phyloP scores from a whole-genome alignment of 225 moss, liverwort and hornwort genomes.

The Anthoceros angustus region DNA sequence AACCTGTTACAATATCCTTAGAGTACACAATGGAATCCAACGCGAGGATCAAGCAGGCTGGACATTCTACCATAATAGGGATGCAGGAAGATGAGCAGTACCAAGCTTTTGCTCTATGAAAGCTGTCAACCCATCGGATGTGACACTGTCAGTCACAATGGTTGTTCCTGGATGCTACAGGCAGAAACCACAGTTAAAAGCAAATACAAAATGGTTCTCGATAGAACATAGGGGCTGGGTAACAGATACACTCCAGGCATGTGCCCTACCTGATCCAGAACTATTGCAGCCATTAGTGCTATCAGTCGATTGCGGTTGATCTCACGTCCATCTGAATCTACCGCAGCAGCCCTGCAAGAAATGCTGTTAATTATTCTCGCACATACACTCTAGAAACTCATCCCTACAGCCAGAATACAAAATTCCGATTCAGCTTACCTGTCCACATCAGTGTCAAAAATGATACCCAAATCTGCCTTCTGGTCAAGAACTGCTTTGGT shows the following conservation, averaged over 20 bases:
- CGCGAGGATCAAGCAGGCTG: background rate
- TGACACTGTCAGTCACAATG: slow-evolving; percentile 89
- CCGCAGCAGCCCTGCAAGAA: slow-evolving; percentile 69
- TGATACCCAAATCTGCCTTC: slow-evolving; percentile 90
- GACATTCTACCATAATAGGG: background rate
- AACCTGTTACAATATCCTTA: background rate
- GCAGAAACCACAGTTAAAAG: background rate
- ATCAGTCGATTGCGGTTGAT: slow-evolving; percentile 94
- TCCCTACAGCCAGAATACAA: background rate
- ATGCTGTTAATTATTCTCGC: slow-evolving; percentile 6
- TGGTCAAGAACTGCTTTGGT: slow-evolving; percentile 72
- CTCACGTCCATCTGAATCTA: slow-evolving; percentile 87
- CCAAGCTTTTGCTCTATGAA: slow-evolving; percentile 88
- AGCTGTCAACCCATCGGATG: slow-evolving; percentile 81
- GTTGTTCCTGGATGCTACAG: slow-evolving; percentile 87
- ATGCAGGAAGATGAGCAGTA: slow-evolving; percentile 8
- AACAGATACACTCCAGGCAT: too few relatives aligned
- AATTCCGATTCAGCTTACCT: slow-evolving; percentile 20
- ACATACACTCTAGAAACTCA: background rate
- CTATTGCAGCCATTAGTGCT: slow-evolving; percentile 83
- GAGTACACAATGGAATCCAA: background rate
- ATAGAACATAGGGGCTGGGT: background rate
- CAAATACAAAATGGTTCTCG: background rate
- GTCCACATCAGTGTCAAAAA: slow-evolving; percentile 96
- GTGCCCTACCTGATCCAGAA: slow-evolving; percentile 54